Evolutionary conservation across 2,329 filamentous ascomycete genomes (phyloP), one percentile per base, ranked within the genome.

Genomic region (Pseudocercospora pini-densiflorae): DNA sequence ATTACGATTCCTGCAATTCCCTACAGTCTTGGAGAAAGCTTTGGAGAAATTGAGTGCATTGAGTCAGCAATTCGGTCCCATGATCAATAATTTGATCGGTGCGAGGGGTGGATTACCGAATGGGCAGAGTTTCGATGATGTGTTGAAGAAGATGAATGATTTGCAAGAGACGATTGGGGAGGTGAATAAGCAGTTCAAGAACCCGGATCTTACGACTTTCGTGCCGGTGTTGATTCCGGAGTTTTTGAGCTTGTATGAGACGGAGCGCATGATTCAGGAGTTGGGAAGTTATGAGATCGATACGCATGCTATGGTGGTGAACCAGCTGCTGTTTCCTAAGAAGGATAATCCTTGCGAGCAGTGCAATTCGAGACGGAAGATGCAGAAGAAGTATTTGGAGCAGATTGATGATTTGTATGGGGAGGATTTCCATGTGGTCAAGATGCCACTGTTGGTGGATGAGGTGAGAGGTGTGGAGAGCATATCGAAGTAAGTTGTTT

Each of bases 211-310:
- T 75, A 97, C 94, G 23, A 99, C 95, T 0, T 99, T 99, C 77
- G 93, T 99, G 62, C 98, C 95, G 79, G 95, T 99, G 68, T 97
- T 95, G 80, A 99, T 99, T 79, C 92, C 95, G 61, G 95, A 99
- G 82, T 99, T 99, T 83, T 81, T 99, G 74, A 94, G 90, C 43
- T 86, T 99, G 61, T 99, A 99, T 83, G 95, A 99, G 86, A 99
- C 95, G 68, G 95, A 99, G 85, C 92, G 95, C 75, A 98, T 99
- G 95, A 98, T 99, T 75, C 95, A 99, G 85, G 95, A 99, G 84
- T 85, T 99, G 68, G 90, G 93, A 57, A 91, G 88, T 79, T 99
- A 97, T 82, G 85, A 90, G 76, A 99, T 99, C 78, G 95, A 99
- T 80, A 97, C 94, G 6, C 95, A 98, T 83, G 89, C 91, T 77